These are phyloP conservation scores for Xenoacremonium recifei DNA, from an alignment of 2,329 filamentous ascomycete species.

Conservation along the genomic window DNA sequence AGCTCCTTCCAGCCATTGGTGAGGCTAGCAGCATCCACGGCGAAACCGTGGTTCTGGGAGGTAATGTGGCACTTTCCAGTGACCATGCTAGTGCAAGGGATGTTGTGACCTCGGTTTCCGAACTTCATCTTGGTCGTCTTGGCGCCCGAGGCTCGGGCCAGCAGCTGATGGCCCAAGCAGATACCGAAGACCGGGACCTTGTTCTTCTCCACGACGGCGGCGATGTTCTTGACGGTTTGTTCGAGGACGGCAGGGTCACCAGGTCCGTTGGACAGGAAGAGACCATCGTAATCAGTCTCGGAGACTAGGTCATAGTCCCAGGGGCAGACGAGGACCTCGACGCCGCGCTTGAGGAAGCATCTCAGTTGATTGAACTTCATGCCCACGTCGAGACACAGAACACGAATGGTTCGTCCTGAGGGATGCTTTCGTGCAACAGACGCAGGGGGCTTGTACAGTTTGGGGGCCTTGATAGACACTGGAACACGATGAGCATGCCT, in stretches of 20 bases:
- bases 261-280: conserved; percentile 97
- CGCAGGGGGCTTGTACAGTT: conserved; percentile 76
- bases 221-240: conserved; percentile 75
- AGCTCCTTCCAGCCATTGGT: conserved; percentile 84
- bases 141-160: conserved; percentile 84
- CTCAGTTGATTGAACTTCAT: conserved; percentile 98
- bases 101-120: conserved; percentile 97
- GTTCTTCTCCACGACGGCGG: conserved; percentile 72
- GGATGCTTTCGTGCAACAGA: conserved; percentile 77
- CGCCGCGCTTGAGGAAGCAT: conserved; percentile 85
- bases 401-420: conserved; percentile 80
- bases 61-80: conserved; percentile 98
- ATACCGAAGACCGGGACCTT: conserved; percentile 92
- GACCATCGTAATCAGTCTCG: conserved; percentile 84
- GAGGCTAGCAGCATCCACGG: conserved; percentile 78
- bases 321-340: conserved; percentile 91
- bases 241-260: conserved; percentile 89
- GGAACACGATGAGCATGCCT: conserved; percentile 39
- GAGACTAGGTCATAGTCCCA: conserved; percentile 93
- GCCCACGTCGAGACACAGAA: conserved; percentile 93
- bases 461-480: conserved; percentile 89
- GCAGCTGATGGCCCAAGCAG: conserved; percentile 90
- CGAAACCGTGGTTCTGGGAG: conserved; percentile 97
- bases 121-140: conserved; percentile 97
- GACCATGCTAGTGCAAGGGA: conserved; percentile 93